Evolutionary conservation across 108 stramenopile species (phyloP), one percentile per base, ranked within the genome.

Genomic region (Discostella stelligeroides): DNA sequence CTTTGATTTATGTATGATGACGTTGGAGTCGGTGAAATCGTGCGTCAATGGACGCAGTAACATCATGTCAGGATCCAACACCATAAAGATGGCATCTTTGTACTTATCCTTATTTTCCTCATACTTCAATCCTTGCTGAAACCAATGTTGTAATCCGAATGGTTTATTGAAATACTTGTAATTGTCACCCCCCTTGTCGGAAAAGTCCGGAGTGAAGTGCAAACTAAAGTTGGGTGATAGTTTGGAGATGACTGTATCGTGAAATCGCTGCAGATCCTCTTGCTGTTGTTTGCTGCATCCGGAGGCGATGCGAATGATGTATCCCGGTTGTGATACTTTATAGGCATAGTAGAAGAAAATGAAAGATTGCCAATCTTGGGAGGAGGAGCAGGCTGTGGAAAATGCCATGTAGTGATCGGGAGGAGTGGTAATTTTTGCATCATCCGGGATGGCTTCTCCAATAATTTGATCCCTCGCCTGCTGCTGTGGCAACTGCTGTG

Each of bases 121-220:
- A 68, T 86, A 89, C 41, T 86, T 80, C 18, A 92, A 66, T 7
- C 73, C 81, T 46, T 93, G 49, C 25, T 76, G 69, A 63, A 97
- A 67, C 86, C 85, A 98, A 63, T 96, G 95, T 24, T 76, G 79
- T 49, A 95, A 40, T 7, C 95, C 97, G 42, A 76, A 92, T 0
- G 97, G 97, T 68, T 98, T 98, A 82, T 98, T 98, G 84, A 84
- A 97, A 72, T 90, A 96, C 41, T 94, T 88, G 82, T 88, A 95
- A 29, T 64, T 69, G 1, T 64, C 73, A 15, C 83, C 84, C 18
- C 70, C 63, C 55, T 66, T 63, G 43, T 82, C 66, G 20, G 66
- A 28, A 61, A 77, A 88, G 45, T 86, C 68, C 7, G 93, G 90
- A 11, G 93, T 90, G 58, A 95, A 88, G 57, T 92, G 88, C 9